Percentiles rank a stretch among this genome's conserved stretches.
These are phyloP conservation scores for Pontederia crassipes DNA, from an alignment of 176 grass and related monocot species.

Conservation along the genomic window DNA sequence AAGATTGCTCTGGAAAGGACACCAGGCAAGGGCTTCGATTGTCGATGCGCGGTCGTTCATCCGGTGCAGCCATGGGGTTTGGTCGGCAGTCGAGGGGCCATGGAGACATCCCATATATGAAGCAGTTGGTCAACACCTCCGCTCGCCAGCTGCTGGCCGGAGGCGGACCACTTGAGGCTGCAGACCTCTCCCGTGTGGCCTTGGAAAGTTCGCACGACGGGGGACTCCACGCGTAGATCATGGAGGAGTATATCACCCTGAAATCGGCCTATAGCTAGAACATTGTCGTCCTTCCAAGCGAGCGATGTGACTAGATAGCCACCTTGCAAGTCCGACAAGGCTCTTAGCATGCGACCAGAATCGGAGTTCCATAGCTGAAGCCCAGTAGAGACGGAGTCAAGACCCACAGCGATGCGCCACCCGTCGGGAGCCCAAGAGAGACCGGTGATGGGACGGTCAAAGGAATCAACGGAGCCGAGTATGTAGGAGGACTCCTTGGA, in stretches of 20 bases:
- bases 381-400: neutral
- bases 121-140: no score
- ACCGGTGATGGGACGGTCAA: neutral
- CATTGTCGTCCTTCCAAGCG: neutral
- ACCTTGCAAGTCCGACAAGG: neutral
- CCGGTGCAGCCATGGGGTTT: conserved; percentile 6
- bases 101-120: neutral
- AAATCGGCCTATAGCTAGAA: conserved; percentile 1
- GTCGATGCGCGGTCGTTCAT: neutral
- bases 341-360: neutral
- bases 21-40: conserved; percentile 8
- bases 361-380: neutral
- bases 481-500: neutral
- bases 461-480: neutral
- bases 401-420: neutral
- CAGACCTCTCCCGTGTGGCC: neutral
- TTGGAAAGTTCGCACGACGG: neutral
- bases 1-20: conserved; percentile 3
- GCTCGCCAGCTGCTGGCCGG: no score
- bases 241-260: neutral
- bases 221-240: neutral
- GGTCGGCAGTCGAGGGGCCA: conserved; percentile 2
- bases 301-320: neutral
- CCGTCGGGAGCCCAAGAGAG: conserved; percentile 9
- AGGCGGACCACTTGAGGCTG: neutral